phyloP scores from a whole-genome alignment of 345 rosid species.

The Eucalyptus rudis region DNA sequence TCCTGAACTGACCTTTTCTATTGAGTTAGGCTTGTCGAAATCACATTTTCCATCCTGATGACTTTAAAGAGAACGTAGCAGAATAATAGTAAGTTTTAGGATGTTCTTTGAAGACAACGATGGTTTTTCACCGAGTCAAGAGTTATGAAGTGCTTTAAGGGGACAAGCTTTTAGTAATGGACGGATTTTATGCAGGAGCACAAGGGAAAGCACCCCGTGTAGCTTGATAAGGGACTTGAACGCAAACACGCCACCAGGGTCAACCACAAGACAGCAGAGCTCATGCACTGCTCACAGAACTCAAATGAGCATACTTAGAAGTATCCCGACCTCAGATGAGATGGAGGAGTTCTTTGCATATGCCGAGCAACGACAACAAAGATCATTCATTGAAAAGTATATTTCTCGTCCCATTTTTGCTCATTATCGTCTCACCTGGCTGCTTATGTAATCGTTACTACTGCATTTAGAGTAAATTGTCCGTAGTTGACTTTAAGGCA shows the following conservation, averaged over 20 bases:
- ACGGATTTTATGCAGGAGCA: constrained; percentile 12
- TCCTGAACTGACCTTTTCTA: neutral
- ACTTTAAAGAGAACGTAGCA: neutral
- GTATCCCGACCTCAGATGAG: constrained; percentile 35
- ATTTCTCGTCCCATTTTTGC: neutral
- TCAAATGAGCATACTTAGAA: constrained; percentile 1
- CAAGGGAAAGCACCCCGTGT: constrained; percentile 40
- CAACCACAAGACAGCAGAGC: constrained; percentile 22
- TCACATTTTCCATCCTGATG: neutral
- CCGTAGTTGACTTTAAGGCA: neutral
- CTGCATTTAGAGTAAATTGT: neutral
- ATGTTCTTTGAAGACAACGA: neutral
- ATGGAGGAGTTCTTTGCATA: constrained; percentile 63
- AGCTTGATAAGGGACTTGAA: constrained; percentile 15
- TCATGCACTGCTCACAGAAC: constrained; percentile 7
- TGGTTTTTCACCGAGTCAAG: neutral
- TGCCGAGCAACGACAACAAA: constrained; percentile 44
- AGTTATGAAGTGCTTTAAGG: neutral
- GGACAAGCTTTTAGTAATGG: neutral
- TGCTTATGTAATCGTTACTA: neutral
- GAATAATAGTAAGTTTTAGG: neutral
- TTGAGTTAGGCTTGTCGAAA: neutral
- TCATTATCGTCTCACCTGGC: neutral
- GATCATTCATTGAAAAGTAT: constrained; percentile 52
- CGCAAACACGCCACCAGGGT: constrained; percentile 11